phyloP scores from a whole-genome alignment of 176 grass and related monocot genomes.

The Aegilops longissima region DNA sequence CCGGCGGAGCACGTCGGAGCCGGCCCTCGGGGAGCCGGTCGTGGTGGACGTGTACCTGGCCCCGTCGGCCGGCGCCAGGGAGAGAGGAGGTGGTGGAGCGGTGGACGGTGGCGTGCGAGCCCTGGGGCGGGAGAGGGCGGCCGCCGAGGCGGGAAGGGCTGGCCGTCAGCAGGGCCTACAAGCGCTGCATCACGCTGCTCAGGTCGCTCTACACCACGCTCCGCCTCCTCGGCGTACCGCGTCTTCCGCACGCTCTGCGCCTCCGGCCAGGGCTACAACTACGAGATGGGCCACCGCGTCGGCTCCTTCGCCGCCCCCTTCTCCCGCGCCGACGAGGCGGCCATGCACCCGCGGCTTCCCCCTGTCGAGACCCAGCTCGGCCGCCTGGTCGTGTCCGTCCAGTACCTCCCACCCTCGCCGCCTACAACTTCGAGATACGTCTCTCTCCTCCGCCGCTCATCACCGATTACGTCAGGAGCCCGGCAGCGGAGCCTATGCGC shows the following conservation, averaged over 20 bases:
- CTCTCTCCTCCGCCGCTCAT: slow-evolving; percentile 64
- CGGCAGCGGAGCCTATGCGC: slow-evolving; percentile 61
- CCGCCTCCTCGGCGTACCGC: slow-evolving; percentile 68
- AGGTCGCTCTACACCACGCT: slow-evolving; percentile 71
- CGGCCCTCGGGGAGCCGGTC: slow-evolving; percentile 44
- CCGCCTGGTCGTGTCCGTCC: slow-evolving; percentile 72
- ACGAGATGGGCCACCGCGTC: slow-evolving; percentile 71
- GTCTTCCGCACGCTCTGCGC: slow-evolving; percentile 69
- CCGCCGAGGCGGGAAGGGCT: slow-evolving; percentile 43
- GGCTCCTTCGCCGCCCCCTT: slow-evolving; percentile 85
- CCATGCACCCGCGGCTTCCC: slow-evolving; percentile 50
- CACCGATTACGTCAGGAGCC: slow-evolving; percentile 76
- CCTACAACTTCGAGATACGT: slow-evolving; percentile 75
- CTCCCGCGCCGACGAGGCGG: slow-evolving; percentile 64
- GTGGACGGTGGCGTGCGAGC: slow-evolving; percentile 72
- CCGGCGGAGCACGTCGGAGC: slow-evolving; percentile 45
- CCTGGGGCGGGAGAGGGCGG: slow-evolving; percentile 28
- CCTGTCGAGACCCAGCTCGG: slow-evolving; percentile 84
- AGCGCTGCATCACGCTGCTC: slow-evolving; percentile 79
- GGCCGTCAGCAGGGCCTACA: slow-evolving; percentile 68
- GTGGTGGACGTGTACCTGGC: slow-evolving; percentile 63
- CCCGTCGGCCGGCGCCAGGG: slow-evolving; percentile 24
- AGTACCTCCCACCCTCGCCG: slow-evolving; percentile 63
- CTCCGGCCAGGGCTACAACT: slow-evolving; percentile 65
- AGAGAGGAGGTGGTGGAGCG: slow-evolving; percentile 57